Evolutionary conservation across 768 basidiomycete species (phyloP), one percentile per base, ranked within the genome.

Genomic region (Rhodotorula paludigena): DNA sequence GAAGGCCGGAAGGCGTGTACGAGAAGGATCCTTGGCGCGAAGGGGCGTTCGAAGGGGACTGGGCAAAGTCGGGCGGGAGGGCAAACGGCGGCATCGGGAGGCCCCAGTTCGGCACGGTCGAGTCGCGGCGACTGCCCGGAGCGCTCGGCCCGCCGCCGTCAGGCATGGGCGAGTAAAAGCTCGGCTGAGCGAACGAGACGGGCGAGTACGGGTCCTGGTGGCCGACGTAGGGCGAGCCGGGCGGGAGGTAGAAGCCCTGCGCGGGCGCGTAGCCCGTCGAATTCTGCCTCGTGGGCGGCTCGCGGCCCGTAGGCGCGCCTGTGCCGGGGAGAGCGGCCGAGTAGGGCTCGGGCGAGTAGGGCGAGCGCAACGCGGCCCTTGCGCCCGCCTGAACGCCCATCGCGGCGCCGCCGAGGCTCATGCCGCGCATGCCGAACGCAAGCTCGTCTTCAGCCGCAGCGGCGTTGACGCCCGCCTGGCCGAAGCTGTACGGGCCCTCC

Each of bases 11-110:
- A 15, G 66, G 70, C 14, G 55, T 48, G 67, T 57, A 69, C 32
- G 65, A 66, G 67, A 73, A 63, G 6, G 67, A 66, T 25, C 67
- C 67, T 11, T 69, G 67, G n/a, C 67, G 71, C 15, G 71, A 66
- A 14, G 60, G 58, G 5, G 41, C 38, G n/a, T 30, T 25, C 14
- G 70, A 72, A 7, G 47, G 53, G 25, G 68, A n/a, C 36, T 49
- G 53, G 11, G 38, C 8, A 18, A 58, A 69, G 25, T 65, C 68
- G 59, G 61, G 52, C 39, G 51, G 53, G 54, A 65, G 64, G 16
- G 62, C 67, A 35, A 68, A 68, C 2, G 67, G 67, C 36, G 67
- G 67, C 67, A 68, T 68, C 45, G 67, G 21, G n/a, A 64, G 57
- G 14, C 57, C 67, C 67, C 67, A 68, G 10, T 48, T 56, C 14